A percentile compares a stretch with the other conserved stretches of the same genome.
phyloP scores from a whole-genome alignment of 495 filamentous ascomycete species.

The Talaromyces wortmannii region DNA sequence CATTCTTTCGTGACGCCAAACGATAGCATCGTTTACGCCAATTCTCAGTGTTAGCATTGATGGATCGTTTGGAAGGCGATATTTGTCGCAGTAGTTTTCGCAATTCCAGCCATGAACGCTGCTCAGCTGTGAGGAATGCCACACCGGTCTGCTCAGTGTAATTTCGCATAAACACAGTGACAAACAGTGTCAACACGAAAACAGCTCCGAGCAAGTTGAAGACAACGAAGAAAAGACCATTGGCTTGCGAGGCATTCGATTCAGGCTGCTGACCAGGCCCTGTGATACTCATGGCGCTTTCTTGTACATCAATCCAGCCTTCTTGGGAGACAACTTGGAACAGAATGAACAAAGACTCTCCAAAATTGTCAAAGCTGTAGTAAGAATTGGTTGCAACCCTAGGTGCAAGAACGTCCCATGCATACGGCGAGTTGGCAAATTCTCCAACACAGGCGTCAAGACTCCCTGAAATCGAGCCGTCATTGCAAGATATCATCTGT shows the following conservation, averaged over 20 bases:
- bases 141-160: conserved; percentile 99
- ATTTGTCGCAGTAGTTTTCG: conserved; percentile 91
- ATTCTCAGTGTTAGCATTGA: conserved; percentile 59
- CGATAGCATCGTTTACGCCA: conserved; percentile 95
- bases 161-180: conserved; percentile 99
- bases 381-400: conserved; percentile 72
- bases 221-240: conserved; percentile 87
- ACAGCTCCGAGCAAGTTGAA: conserved; percentile 97
- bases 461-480: conserved; percentile 45
- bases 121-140: conserved; percentile 91
- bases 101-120: conserved; percentile 94
- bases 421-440: conserved; percentile 65
- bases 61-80: conserved; percentile 81
- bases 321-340: conserved; percentile 99
- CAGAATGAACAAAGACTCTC: conserved; percentile 83
- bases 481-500: conserved; percentile 75
- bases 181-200: conserved; percentile 96
- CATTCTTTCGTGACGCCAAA: conserved; percentile 87
- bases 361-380: conserved; percentile 94
- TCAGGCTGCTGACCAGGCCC: conserved; percentile 66
- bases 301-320: conserved; percentile 92
- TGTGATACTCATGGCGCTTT: conserved; percentile 74
- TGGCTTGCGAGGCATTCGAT: conserved; percentile 62
- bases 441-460: conserved; percentile 72
- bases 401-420: conserved; percentile 80